Evolutionary conservation across 2,329 filamentous ascomycete species (phyloP).

Genomic region (Pyrenochaeta sp.): DNA sequence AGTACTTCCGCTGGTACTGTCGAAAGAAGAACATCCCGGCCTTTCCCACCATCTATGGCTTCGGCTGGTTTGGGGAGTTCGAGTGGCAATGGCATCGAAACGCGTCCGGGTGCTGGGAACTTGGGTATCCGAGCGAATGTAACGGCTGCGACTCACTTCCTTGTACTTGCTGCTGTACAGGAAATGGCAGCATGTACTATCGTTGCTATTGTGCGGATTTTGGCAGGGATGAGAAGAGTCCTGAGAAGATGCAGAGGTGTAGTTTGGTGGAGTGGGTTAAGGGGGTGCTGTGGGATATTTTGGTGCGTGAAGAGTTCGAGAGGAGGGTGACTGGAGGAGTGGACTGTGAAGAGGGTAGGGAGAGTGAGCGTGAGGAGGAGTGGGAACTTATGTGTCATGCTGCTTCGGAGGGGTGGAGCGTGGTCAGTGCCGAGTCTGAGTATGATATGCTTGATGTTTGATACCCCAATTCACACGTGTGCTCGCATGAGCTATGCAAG

Average conservation of each 20-base stretch:
- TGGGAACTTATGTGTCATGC: slow-evolving; percentile 5
- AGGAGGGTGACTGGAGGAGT: background rate
- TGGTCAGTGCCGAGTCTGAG: slow-evolving; percentile 1
- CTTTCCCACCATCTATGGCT: slow-evolving; percentile 2
- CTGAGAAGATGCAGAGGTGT: slow-evolving; percentile 12
- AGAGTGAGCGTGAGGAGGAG: background rate
- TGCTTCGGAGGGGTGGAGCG: slow-evolving; percentile 10
- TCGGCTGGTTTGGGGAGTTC: slow-evolving; percentile 14
- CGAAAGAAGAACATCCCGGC: background rate
- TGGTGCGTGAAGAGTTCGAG: slow-evolving; percentile 1
- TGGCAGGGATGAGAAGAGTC: slow-evolving; percentile 1
- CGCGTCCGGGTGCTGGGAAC: slow-evolving; percentile 13
- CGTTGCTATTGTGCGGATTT: slow-evolving; percentile 13
- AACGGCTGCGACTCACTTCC: background rate
- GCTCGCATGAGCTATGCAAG: background rate
- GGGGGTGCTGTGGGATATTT: slow-evolving; percentile 1
- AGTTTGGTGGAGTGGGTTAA: slow-evolving; percentile 12
- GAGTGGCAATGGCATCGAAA: slow-evolving; percentile 22
- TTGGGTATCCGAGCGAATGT: slow-evolving; percentile 2
- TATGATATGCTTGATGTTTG: slow-evolving; percentile 3
- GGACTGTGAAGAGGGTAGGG: background rate
- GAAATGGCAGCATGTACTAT: background rate
- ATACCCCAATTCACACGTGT: background rate
- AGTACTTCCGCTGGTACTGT: background rate
- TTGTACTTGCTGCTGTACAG: slow-evolving; percentile 4